Percentiles rank a stretch among this genome's conserved stretches.
Evolutionary conservation across 306 rosid species (phyloP).

Genomic region (Vicia faba): DNA sequence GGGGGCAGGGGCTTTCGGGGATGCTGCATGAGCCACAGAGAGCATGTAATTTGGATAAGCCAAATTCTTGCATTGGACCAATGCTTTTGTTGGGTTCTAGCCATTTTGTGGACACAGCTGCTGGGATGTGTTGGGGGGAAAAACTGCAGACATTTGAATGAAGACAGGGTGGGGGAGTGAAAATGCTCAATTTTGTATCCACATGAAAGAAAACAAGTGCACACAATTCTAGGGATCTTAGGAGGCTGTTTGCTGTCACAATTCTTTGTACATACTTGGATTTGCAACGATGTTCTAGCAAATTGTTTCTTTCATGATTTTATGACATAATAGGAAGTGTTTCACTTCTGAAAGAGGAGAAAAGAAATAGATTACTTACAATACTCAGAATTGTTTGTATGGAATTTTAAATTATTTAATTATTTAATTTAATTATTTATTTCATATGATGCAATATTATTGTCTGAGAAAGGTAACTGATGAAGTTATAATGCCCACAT

Average conservation of each 20-base stretch:
- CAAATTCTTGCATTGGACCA: background rate
- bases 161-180: constrained; percentile 27
- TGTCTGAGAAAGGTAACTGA: background rate
- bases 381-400: constrained; percentile 36
- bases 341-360: constrained; percentile 41
- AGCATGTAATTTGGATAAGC: constrained; percentile 14
- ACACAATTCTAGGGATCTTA: constrained; percentile 35
- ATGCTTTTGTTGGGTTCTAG: constrained; percentile 40
- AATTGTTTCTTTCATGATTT: constrained; percentile 38
- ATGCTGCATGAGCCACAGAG: constrained; percentile 36
- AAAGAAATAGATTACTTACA: constrained; percentile 38
- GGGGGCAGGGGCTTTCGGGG: constrained; percentile 28
- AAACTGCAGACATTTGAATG: constrained; percentile 45
- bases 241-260: constrained; percentile 43
- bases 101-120: constrained; percentile 38
- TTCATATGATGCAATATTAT: background rate
- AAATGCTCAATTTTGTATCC: constrained; percentile 45
- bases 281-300: constrained; percentile 44
- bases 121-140: constrained; percentile 46
- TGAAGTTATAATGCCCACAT: background rate
- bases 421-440: constrained; percentile 29
- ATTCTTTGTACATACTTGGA: constrained; percentile 47
- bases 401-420: constrained; percentile 28
- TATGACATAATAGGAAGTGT: constrained; percentile 41
- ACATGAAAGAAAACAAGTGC: constrained; percentile 41